Base-by-base conservation (phyloP, 768 basidiomycete species). In the Naganishia vaughanmartiniae region DNA sequence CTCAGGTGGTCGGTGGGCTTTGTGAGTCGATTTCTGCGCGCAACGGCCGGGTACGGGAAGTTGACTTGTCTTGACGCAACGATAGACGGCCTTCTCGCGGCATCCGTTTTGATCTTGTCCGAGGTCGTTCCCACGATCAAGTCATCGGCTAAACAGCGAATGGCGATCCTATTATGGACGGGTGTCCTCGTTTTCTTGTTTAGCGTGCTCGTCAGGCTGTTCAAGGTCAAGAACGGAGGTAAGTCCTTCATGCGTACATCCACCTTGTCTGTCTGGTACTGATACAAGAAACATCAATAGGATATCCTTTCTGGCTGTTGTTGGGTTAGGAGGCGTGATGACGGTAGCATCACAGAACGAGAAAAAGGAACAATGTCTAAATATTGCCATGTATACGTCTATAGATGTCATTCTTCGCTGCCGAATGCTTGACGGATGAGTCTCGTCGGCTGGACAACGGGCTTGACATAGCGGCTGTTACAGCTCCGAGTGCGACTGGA, bases 161-260 rank as follows among this genome's bases (percentile, higher is more conserved):
- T 89, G 24, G 95, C 93, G 76, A 84, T 96, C 34, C 96, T 94
- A 79, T 84, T 97, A 46, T 98, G 93, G 93, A 87, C 89, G 2
- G 86, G 83, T 0, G 87, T 95, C 57, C 85, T 90, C 69, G 84
- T 94, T 80, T 83, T 95, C 76, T 84, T 95, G 60, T 96, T 93
- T 82, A 92, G 91, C 45, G 84, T 93, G 72, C 84, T 98, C 46
- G 81, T 96, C 42, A 90, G 90, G 33, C 77, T 97, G 54, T 98
- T 98, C 85, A 87, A 87, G 76, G 83, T 93, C 72, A 98, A 98
- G 84, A 95, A 96, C 81, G 85, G 87, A 83, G 90, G 92, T 91
- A 70, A 63, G 85, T 79, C 30, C 3, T 31, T 12, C 31, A 54
- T 19, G 24, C 46, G 75, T 33, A 66, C 66, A 28, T 54, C 24